Evolutionary conservation across 2,329 filamentous ascomycete species (phyloP).

Genomic region (Chrysoporthe puriensis): DNA sequence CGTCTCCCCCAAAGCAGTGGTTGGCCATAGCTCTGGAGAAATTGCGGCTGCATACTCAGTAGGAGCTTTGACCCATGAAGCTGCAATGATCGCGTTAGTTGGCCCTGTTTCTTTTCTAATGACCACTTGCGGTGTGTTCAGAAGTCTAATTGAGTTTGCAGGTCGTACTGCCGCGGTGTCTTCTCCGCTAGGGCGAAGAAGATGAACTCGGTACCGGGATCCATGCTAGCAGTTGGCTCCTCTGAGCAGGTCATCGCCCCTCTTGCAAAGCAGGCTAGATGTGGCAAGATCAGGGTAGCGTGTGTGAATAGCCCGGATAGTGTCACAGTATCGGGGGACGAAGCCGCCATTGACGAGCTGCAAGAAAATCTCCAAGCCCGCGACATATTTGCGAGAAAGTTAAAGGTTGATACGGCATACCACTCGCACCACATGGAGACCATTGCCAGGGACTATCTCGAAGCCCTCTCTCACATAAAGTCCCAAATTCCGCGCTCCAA

Average conservation of each 20-base stretch:
- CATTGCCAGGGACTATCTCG: conserved; percentile 33
- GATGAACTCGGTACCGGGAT: conserved; percentile 13
- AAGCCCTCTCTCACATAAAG: background rate
- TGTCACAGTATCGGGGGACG: conserved; percentile 39
- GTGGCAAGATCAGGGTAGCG: conserved; percentile 26
- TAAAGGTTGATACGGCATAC: conserved; percentile 42
- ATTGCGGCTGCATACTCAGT: conserved; percentile 20
- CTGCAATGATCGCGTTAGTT: conserved; percentile 4
- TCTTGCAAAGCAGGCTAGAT: conserved; percentile 27
- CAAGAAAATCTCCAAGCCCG: conserved; percentile 21
- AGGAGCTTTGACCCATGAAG: conserved; percentile 2
- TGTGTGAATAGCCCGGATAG: conserved; percentile 33
- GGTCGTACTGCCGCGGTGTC: conserved; percentile 32
- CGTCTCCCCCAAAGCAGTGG: conserved; percentile 33
- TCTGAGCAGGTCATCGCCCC: conserved; percentile 10
- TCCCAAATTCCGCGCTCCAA: background rate
- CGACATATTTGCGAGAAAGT: conserved; percentile 37
- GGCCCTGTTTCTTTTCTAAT: background rate
- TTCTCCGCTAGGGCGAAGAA: conserved; percentile 6
- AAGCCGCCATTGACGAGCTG: conserved; percentile 33
- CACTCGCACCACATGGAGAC: conserved; percentile 42
- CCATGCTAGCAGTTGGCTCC: conserved; percentile 30
- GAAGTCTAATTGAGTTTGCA: conserved; percentile 30
- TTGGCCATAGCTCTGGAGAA: conserved; percentile 36
- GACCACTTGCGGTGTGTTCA: background rate